These are phyloP conservation scores for Clausena lansium DNA, from an alignment of 345 rosid species.

Conservation along the genomic window DNA sequence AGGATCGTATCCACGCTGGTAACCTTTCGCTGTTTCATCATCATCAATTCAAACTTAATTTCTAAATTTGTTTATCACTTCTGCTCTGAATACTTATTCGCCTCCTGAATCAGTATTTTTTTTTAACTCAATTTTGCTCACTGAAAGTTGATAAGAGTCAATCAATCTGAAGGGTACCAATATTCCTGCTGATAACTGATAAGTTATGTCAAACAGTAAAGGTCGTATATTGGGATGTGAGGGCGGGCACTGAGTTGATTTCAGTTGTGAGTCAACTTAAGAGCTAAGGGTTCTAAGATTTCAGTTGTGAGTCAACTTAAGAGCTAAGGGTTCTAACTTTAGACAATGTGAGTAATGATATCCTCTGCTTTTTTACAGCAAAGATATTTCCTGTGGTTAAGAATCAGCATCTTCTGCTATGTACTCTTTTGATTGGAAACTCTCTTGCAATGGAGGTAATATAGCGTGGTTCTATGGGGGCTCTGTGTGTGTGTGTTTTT, in stretches of 20 bases:
- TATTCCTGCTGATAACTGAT: neutral
- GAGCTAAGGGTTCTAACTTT: neutral
- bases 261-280: neutral
- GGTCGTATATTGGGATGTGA: no score
- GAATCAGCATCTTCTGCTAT: constrained; percentile 89
- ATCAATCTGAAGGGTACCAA: no score
- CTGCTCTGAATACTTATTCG: neutral
- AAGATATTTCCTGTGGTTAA: constrained; percentile 91
- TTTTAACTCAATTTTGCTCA: neutral
- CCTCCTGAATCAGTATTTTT: neutral
- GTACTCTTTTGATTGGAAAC: constrained; percentile 91
- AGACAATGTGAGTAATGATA: neutral
- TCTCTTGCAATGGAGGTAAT: constrained; percentile 93
- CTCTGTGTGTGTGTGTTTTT: neutral
- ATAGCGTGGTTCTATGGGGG: neutral
- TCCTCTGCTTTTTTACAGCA: constrained; percentile 40
- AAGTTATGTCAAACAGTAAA: neutral
- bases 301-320: neutral
- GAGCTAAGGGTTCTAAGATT: neutral
- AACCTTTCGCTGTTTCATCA: neutral
- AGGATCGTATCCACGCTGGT: constrained; percentile 84
- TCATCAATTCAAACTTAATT: neutral
- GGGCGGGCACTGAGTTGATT: neutral
- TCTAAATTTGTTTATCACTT: neutral
- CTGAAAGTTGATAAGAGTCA: no score